Conservation (phyloP, 1,284 basidiomycete genomes). For the Rhodotorula sp. region DNA sequence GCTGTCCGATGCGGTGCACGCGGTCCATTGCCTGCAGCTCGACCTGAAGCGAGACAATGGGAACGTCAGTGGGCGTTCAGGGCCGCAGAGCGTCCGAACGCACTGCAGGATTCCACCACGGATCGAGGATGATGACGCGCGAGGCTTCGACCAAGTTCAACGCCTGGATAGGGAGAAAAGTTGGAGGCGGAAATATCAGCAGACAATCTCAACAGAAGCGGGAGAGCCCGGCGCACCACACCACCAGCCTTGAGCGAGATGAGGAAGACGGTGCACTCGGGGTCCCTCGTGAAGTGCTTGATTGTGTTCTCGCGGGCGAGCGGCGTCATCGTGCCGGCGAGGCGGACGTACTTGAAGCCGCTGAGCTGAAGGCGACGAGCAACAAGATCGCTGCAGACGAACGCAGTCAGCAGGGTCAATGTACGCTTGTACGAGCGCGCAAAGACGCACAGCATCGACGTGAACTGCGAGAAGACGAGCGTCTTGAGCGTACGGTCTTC, state of each 20-base stretch:
- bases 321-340: conserved; percentile 96
- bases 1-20: conserved; percentile 55
- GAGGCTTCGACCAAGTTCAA: conserved; percentile 90
- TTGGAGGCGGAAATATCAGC: not conserved
- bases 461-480: conserved; percentile 93
- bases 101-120: conserved; percentile 65
- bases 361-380: conserved; percentile 88
- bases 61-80: not conserved
- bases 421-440: conserved; percentile 4
- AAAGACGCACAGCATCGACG: conserved; percentile 66
- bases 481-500: conserved; percentile 93
- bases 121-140: conserved; percentile 53
- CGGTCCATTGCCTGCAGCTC: conserved; percentile 83
- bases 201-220: not conserved
- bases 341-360: conserved; percentile 80
- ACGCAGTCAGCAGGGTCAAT: conserved; percentile 21
- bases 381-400: conserved; percentile 66
- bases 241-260: conserved; percentile 93
- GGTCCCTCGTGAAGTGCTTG: conserved; percentile 49
- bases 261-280: conserved; percentile 92
- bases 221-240: conserved; percentile 16
- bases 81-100: too few species aligned
- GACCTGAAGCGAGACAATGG: not conserved
- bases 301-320: conserved; percentile 86
- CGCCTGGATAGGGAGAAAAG: conserved; percentile 20